phyloP scores from a whole-genome alignment of 2,329 filamentous ascomycete genomes.

The Colletotrichum chlorophyti region DNA sequence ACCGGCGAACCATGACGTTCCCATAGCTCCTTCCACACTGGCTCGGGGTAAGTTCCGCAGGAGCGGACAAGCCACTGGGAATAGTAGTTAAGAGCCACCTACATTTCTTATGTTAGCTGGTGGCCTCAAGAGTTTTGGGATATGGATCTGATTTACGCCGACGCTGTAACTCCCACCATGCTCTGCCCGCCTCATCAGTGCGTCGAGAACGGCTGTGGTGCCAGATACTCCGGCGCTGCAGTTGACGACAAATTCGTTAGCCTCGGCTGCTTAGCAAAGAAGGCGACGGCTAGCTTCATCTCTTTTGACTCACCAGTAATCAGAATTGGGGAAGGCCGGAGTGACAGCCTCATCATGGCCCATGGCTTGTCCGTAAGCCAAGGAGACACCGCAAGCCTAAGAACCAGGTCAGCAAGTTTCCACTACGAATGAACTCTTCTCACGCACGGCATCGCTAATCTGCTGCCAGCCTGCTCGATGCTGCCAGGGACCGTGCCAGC shows the following conservation, averaged over 20 bases:
- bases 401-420: background rate
- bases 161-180: constrained; percentile 33
- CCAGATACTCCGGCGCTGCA: constrained; percentile 52
- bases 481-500: constrained; percentile 55
- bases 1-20: constrained; percentile 52
- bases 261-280: background rate
- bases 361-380: constrained; percentile 52
- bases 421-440: rapidly evolving
- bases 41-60: constrained; percentile 45
- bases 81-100: constrained; percentile 48
- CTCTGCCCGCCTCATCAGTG: constrained; percentile 44
- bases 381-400: constrained; percentile 49
- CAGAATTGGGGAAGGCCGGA: constrained; percentile 39
- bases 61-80: constrained; percentile 48
- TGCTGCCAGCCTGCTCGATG: constrained; percentile 59
- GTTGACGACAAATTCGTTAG: no score
- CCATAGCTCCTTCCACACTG: constrained; percentile 46
- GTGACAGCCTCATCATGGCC: constrained; percentile 37
- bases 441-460: constrained; percentile 52
- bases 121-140: constrained; percentile 20
- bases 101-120: no score
- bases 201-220: constrained; percentile 46
- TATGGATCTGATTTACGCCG: constrained; percentile 34
- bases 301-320: constrained; percentile 33
- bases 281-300: background rate